Conservation (phyloP, 2,329 filamentous ascomycete species). For the Alternaria ventricosa region DNA sequence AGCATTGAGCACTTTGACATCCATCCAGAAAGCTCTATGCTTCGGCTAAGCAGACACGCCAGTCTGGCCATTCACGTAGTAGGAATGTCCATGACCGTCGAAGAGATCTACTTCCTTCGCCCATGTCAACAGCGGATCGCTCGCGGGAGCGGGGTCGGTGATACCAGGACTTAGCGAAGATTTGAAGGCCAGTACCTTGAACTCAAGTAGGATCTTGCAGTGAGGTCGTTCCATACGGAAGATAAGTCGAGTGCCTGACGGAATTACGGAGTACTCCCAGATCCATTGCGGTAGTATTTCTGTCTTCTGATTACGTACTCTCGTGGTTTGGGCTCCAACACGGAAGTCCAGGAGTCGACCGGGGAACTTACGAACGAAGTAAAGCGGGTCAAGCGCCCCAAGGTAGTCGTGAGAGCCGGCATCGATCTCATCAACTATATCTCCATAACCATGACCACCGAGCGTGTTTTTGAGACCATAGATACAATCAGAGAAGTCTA, state of each 20-base stretch:
- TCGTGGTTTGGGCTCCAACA: accelerated
- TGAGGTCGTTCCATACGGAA: background rate
- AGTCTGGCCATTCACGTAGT: background rate
- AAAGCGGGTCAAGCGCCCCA: background rate
- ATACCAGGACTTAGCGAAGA: background rate
- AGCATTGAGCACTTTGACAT: background rate
- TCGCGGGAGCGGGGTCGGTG: background rate
- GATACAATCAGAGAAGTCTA: background rate
- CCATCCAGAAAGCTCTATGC: accelerated
- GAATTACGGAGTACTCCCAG: background rate
- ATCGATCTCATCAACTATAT: background rate
- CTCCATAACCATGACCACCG: background rate
- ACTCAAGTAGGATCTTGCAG: background rate
- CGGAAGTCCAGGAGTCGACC: background rate
- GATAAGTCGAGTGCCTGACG: background rate
- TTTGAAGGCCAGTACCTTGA: background rate
- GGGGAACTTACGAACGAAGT: background rate
- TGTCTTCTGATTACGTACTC: accelerated
- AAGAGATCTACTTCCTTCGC: background rate
- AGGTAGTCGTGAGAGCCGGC: background rate
- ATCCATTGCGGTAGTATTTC: background rate
- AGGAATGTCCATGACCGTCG: background rate
- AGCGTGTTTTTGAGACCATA: background rate
- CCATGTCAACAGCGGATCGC: background rate
- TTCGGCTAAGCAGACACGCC: background rate